Conservation (phyloP, 768 basidiomycete genomes). For the Kwoniella europaea region DNA sequence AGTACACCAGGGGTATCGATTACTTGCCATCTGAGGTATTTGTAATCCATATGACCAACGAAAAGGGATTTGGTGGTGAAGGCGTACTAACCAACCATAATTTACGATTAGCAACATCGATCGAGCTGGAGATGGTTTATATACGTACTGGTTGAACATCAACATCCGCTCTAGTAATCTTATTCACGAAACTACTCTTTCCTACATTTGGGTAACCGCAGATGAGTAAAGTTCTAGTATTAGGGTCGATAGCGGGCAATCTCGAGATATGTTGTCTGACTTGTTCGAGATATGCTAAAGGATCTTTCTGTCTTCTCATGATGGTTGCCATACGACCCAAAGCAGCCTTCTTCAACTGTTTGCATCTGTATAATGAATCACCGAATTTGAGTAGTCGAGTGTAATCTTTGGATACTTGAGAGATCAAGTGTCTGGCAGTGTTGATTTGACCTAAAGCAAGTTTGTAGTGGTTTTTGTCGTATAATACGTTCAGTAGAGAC, state of each 20-base stretch:
- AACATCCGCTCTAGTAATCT: conserved; percentile 97
- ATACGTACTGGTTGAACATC: conserved; percentile 81
- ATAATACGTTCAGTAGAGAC: conserved; percentile 95
- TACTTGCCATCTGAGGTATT: conserved; percentile 98
- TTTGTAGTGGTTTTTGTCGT: conserved; percentile 99
- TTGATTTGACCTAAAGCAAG: conserved; percentile 95
- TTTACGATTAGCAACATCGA: too few relatives aligned
- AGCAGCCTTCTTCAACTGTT: conserved; percentile 96
- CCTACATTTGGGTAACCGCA: conserved; percentile 99
- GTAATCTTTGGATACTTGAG: conserved; percentile 97
- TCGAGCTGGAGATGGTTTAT: too few relatives aligned
- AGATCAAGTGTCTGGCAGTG: conserved; percentile 92
- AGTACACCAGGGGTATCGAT: conserved; percentile 98
- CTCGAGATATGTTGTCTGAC: conserved; percentile 98
- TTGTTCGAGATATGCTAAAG: conserved; percentile 96
- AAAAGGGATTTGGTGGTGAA: conserved; percentile 99
- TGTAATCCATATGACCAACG: conserved; percentile 98
- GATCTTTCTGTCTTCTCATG: conserved; percentile 98
- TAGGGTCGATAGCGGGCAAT: conserved; percentile 97
- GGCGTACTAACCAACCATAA: conserved; percentile 66
- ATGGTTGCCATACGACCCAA: conserved; percentile 99
- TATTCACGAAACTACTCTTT: conserved; percentile 99
- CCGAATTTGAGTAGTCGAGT: conserved; percentile 96
- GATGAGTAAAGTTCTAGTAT: conserved; percentile 93
- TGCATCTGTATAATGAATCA: conserved; percentile 95